Percentiles rank a stretch among this genome's conserved stretches.
These are phyloP conservation scores for Phytophthora kernoviae DNA, from an alignment of 352 stramenopile genomes.

Conservation along the genomic window DNA sequence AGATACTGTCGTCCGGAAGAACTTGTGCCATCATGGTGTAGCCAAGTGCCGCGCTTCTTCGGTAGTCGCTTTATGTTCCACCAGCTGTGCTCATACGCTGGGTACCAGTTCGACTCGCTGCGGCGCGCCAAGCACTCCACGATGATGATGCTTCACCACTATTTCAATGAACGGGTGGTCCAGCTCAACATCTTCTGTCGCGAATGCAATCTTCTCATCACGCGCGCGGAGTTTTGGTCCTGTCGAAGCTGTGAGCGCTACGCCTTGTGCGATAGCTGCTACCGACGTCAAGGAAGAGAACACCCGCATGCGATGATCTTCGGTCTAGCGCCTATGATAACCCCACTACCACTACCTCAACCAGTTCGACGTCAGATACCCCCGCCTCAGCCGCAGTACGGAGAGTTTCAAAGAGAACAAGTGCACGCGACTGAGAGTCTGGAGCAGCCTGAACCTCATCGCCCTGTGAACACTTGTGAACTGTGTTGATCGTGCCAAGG, in stretches of 20 bases:
- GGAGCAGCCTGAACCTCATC: background rate
- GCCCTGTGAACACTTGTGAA: slow-evolving; percentile 29
- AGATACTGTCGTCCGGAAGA: slow-evolving; percentile 40
- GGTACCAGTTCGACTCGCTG: slow-evolving; percentile 89
- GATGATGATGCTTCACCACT: slow-evolving; percentile 91
- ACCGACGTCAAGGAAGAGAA: slow-evolving; percentile 41
- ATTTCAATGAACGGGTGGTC: slow-evolving; percentile 76
- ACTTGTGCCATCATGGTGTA: slow-evolving; percentile 58
- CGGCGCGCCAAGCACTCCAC: slow-evolving; percentile 90
- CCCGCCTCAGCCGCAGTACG: background rate
- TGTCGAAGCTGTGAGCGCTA: slow-evolving; percentile 61
- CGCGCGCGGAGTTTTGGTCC: slow-evolving; percentile 69
- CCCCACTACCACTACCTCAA: slow-evolving; percentile 5
- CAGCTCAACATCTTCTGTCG: slow-evolving; percentile 81
- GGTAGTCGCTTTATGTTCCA: slow-evolving; percentile 89
- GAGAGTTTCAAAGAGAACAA: background rate
- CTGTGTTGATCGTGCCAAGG: slow-evolving; percentile 17
- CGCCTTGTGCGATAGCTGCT: slow-evolving; percentile 76
- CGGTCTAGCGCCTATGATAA: slow-evolving; percentile 24
- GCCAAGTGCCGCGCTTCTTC: slow-evolving; percentile 75
- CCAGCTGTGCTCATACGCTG: slow-evolving; percentile 74
- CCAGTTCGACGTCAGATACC: slow-evolving; percentile 3
- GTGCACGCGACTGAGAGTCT: background rate
- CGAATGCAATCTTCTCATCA: slow-evolving; percentile 81
- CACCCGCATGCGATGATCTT: slow-evolving; percentile 62